Conservation (phyloP, 495 filamentous ascomycete species). For the Penicillium waksmanii region DNA sequence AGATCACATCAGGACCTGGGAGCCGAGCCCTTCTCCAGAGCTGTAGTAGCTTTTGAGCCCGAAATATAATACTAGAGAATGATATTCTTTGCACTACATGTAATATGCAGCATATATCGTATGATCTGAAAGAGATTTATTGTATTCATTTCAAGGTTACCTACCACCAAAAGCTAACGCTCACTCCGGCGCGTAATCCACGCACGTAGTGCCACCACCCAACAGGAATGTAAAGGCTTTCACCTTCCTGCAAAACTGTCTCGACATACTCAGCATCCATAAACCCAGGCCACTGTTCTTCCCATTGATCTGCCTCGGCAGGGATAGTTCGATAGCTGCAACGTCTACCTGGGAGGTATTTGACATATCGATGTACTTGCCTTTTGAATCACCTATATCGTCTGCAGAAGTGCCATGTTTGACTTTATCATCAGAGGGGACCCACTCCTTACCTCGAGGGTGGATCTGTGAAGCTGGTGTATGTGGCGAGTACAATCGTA, state of each 20-base stretch:
- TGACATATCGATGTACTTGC: constrained; percentile 75
- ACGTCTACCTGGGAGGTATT: constrained; percentile 85
- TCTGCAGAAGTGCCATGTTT: constrained; percentile 7
- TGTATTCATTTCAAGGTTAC: constrained; percentile 38
- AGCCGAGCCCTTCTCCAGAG: too few species aligned
- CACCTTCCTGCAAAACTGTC: constrained; percentile 76
- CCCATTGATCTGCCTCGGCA: constrained; percentile 53
- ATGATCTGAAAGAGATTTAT: background rate
- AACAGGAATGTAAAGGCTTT: constrained; percentile 87
- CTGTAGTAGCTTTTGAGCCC: too few species aligned
- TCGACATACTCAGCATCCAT: constrained; percentile 70
- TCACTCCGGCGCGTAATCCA: constrained; percentile 83
- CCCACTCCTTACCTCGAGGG: constrained; percentile 67
- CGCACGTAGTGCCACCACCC: constrained; percentile 99
- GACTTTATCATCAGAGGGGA: constrained; percentile 33
- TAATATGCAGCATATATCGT: too few species aligned
- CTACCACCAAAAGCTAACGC: constrained; percentile 99
- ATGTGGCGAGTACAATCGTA: constrained; percentile 78
- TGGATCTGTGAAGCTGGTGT: constrained; percentile 61
- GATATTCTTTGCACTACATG: too few species aligned
- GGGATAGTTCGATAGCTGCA: constrained; percentile 52
- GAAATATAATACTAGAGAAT: too few species aligned
- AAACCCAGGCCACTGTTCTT: constrained; percentile 59
- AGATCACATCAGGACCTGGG: too few species aligned
- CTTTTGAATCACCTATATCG: constrained; percentile 6